A percentile compares a stretch with the other conserved stretches of the same genome.
These are phyloP conservation scores for Backusella mclennaniae DNA, from an alignment of 192 early-diverging fungal genomes.

Conservation along the genomic window DNA sequence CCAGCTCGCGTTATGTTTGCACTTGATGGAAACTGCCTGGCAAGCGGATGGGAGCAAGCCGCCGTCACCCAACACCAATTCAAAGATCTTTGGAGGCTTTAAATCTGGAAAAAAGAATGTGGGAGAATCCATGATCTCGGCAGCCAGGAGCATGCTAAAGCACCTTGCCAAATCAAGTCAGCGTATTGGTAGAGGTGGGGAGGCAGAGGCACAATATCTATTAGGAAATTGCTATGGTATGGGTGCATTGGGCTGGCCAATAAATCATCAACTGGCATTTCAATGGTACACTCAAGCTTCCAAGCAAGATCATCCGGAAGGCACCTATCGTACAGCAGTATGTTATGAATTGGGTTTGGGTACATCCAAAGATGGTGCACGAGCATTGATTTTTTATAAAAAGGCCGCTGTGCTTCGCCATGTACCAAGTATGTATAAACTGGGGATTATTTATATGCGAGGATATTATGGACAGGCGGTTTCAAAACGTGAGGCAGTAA, in stretches of 20 bases:
- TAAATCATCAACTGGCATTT: slow-evolving; percentile 90
- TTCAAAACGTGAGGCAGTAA: slow-evolving; percentile 87
- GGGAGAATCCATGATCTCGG: slow-evolving; percentile 67
- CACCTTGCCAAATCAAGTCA: slow-evolving; percentile 72
- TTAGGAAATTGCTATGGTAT: slow-evolving; percentile 88
- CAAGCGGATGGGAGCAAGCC: neutral
- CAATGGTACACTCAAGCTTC: slow-evolving; percentile 86
- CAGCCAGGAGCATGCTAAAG: slow-evolving; percentile 85
- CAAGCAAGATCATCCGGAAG: slow-evolving; percentile 85
- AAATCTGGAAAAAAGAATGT: slow-evolving; percentile 44
- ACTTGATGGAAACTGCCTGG: slow-evolving; percentile 8
- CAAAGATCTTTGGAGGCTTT: neutral
- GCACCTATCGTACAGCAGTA: slow-evolving; percentile 89
- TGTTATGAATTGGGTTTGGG: slow-evolving; percentile 94
- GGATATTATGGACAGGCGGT: slow-evolving; percentile 69
- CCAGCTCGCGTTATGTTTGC: neutral
- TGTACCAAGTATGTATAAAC: slow-evolving; percentile 94
- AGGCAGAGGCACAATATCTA: slow-evolving; percentile 91
- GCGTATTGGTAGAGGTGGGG: slow-evolving; percentile 59
- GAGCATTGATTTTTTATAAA: slow-evolving; percentile 85
- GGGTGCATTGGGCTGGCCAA: slow-evolving; percentile 70
- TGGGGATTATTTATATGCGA: slow-evolving; percentile 87
- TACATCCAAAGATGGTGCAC: slow-evolving; percentile 76
- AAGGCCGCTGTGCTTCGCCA: slow-evolving; percentile 88
- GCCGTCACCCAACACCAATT: neutral